A percentile compares a stretch with the other conserved stretches of the same genome.
Evolutionary conservation across 2,329 filamentous ascomycete species (phyloP).

Genomic region (Colletotrichum noveboracense): DNA sequence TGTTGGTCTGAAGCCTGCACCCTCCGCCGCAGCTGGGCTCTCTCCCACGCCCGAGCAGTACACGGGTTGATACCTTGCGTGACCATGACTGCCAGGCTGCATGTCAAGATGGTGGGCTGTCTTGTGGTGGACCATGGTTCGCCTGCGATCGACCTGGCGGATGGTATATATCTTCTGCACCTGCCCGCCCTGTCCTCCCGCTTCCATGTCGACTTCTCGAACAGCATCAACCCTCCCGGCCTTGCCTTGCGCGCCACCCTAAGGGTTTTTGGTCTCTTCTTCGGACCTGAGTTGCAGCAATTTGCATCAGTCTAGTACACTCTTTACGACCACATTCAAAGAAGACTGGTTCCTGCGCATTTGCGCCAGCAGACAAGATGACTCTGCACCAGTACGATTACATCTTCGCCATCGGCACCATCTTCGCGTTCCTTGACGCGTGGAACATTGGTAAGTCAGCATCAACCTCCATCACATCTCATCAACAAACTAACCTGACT

Average conservation of each 20-base stretch:
- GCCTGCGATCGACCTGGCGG: not conserved
- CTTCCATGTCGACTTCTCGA: conserved; percentile 13
- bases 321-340: not conserved
- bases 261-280: conserved; percentile 5
- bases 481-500: not conserved
- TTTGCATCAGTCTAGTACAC: not conserved
- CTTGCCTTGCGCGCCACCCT: not conserved
- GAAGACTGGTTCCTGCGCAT: not conserved
- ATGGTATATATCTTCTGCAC: conserved; percentile 13
- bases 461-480: not conserved
- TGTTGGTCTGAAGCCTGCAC: conserved; percentile 1
- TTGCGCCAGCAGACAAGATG: conserved; percentile 1
- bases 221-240: conserved; percentile 5
- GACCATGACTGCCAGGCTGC: not conserved
- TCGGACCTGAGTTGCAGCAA: not conserved
- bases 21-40: not conserved
- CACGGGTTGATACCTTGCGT: not conserved
- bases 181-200: not conserved
- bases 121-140: not conserved
- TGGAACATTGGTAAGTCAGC: conserved; percentile 63
- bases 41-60: not conserved
- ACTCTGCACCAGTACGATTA: conserved; percentile 62
- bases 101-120: not conserved
- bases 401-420: conserved; percentile 66
- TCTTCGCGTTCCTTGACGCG: conserved; percentile 70